phyloP scores from a whole-genome alignment of 2,329 filamentous ascomycete genomes.

The Alternaria alternata region DNA sequence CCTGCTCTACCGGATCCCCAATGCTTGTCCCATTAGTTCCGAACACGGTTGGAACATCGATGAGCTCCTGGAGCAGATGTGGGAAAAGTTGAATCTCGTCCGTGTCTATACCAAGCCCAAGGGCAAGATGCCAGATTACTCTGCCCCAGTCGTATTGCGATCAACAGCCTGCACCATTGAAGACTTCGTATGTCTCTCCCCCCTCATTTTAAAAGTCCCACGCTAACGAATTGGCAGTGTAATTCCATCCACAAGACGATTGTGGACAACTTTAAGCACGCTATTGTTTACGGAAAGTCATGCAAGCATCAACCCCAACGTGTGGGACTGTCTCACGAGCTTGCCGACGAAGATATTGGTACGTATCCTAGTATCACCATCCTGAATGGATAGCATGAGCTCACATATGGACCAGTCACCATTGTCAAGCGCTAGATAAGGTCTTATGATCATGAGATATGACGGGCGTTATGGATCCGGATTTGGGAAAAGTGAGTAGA shows the following conservation, averaged over 20 bases:
- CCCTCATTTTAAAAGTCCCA: conserved; percentile 16
- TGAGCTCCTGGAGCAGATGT: conserved; percentile 96
- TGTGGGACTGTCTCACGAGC: conserved; percentile 87
- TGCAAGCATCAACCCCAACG: conserved; percentile 99
- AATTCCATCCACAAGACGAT: conserved; percentile 97
- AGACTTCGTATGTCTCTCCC: conserved; percentile 80
- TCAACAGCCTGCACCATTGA: conserved; percentile 86
- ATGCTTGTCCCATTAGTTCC: conserved; percentile 95
- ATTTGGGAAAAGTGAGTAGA: conserved; percentile 35
- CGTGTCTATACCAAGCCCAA: conserved; percentile 99
- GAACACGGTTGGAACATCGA: conserved; percentile 97
- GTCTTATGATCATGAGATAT: conserved; percentile 27
- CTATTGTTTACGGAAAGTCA: conserved; percentile 95
- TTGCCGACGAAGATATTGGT: conserved; percentile 98
- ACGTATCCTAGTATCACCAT: conserved; percentile 50
- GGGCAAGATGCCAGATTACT: conserved; percentile 92
- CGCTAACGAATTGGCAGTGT: conserved; percentile 69
- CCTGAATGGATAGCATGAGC: conserved; percentile 23
- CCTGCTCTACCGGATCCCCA: conserved; percentile 93
- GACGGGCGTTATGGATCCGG: conserved; percentile 27
- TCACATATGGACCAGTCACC: conserved; percentile 49
- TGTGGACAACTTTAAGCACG: conserved; percentile 92
- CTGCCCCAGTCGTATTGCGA: conserved; percentile 86
- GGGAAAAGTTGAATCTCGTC: conserved; percentile 92
- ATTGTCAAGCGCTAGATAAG: conserved; percentile 53